A percentile compares a stretch with the other conserved stretches of the same genome.
These are phyloP conservation scores for Pittosporum tobira DNA, from an alignment of 129 eudicot genomes.

Conservation along the genomic window DNA sequence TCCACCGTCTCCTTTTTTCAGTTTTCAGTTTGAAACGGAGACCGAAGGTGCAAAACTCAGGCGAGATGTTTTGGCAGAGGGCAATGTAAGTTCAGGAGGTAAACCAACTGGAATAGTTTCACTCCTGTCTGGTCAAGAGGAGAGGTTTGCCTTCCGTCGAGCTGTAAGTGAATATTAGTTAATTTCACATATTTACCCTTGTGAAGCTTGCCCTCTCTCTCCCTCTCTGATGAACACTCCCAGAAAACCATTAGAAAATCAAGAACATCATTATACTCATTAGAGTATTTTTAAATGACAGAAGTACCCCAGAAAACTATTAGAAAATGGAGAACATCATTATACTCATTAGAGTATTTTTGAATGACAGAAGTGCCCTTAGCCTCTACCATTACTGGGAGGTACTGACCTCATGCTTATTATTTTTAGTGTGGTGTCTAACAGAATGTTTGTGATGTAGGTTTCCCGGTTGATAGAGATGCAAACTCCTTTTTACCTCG, in stretches of 20 bases:
- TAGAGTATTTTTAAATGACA: neutral
- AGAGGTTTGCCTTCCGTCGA: constrained; percentile 94
- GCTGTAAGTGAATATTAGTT: constrained; percentile 51
- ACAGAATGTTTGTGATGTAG: constrained; percentile 35
- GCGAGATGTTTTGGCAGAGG: constrained; percentile 82
- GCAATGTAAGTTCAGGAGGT: constrained; percentile 71
- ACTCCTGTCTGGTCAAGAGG: constrained; percentile 88
- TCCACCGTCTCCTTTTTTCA: constrained; percentile 33
- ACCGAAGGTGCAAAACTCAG: constrained; percentile 79
- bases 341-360: neutral
- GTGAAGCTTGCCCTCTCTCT: neutral
- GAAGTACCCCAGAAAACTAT: neutral
- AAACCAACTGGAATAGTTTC: constrained; percentile 72
- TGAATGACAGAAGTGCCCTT: neutral
- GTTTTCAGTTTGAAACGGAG: constrained; percentile 98
- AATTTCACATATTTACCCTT: neutral
- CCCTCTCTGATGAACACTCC: neutral
- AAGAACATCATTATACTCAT: neutral
- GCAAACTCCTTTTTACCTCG: constrained; percentile 91
- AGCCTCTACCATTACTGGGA: too few species aligned
- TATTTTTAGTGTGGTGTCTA: too few species aligned
- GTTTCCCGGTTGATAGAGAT: constrained; percentile 90
- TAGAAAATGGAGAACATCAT: neutral
- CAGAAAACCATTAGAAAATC: neutral
- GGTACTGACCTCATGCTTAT: too few species aligned